Evolutionary conservation across 2,329 filamentous ascomycete genomes (phyloP).

Genomic region (Chaetomiaceae sp.): DNA sequence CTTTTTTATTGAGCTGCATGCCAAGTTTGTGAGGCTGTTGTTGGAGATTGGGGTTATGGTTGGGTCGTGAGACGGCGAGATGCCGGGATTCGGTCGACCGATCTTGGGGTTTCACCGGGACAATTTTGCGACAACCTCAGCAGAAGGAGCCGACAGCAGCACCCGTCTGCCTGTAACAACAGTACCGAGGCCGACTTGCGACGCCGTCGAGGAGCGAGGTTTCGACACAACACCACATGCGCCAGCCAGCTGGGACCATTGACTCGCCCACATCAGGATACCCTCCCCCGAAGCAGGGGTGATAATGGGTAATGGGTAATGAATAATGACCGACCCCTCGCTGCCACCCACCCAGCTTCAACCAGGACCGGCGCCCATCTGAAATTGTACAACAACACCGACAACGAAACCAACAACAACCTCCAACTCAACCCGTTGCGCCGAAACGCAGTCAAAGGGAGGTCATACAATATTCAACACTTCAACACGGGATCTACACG

Average conservation of each 20-base stretch:
- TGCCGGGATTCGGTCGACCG: too few species aligned
- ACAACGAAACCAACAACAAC: background rate
- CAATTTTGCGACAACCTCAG: too few species aligned
- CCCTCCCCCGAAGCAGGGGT: background rate
- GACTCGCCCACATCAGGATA: too few species aligned
- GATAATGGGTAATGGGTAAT: slow-evolving; percentile 10
- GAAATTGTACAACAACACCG: background rate
- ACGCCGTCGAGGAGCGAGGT: background rate
- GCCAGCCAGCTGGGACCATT: too few species aligned
- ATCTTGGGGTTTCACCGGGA: too few species aligned
- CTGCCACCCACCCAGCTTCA: background rate
- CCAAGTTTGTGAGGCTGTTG: slow-evolving; percentile 58
- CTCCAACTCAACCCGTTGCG: too few species aligned
- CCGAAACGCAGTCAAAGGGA: too few species aligned
- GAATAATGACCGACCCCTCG: slow-evolving; percentile 18
- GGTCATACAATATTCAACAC: background rate
- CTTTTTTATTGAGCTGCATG: slow-evolving; percentile 64
- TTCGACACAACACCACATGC: too few species aligned
- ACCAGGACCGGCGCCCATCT: background rate
- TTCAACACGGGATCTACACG: background rate
- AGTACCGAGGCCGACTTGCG: too few species aligned
- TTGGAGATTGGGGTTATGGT: slow-evolving; percentile 54
- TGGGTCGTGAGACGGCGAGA: slow-evolving; percentile 37
- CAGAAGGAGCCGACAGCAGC: too few species aligned
- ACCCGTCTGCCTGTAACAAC: too few species aligned